A percentile compares a stretch with the other conserved stretches of the same genome.
Conservation (phyloP, 2,329 filamentous ascomycete species). For the Colletotrichum orbiculare region DNA sequence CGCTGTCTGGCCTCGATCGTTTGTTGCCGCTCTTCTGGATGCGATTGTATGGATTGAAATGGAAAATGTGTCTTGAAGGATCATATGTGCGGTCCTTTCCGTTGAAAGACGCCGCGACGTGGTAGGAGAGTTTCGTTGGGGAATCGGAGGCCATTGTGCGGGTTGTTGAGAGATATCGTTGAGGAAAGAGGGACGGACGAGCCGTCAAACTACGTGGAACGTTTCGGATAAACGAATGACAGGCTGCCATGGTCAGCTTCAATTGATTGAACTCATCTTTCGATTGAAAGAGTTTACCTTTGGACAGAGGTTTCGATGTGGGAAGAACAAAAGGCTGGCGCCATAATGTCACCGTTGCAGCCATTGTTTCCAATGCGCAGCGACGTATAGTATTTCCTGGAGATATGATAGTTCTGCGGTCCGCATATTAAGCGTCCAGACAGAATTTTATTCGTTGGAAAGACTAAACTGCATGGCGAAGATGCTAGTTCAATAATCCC, state of each 20-base stretch:
- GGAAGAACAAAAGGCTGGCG: conserved; percentile 33
- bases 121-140: conserved; percentile 66
- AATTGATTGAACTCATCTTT: too few relatives aligned
- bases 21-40: conserved; percentile 66
- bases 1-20: conserved; percentile 77
- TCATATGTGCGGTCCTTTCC: conserved; percentile 78
- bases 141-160: conserved; percentile 27
- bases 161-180: conserved; percentile 20
- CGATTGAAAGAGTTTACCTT: conserved; percentile 1
- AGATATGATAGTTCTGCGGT: conserved; percentile 36
- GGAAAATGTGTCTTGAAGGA: conserved; percentile 75
- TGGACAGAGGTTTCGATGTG: conserved; percentile 4
- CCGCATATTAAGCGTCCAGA: conserved; percentile 30
- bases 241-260: conserved; percentile 13
- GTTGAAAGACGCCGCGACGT: conserved; percentile 79
- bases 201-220: conserved; percentile 11
- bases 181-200: conserved; percentile 8
- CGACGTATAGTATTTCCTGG: conserved; percentile 32
- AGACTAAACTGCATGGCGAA: conserved; percentile 20
- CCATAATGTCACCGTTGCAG: conserved; percentile 31
- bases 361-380: conserved; percentile 37
- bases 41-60: conserved; percentile 75
- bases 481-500: not conserved
- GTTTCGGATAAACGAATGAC: not conserved
- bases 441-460: not conserved